phyloP scores from a whole-genome alignment of 106 monocot species.

The Dendrobium chrysotoxum region DNA sequence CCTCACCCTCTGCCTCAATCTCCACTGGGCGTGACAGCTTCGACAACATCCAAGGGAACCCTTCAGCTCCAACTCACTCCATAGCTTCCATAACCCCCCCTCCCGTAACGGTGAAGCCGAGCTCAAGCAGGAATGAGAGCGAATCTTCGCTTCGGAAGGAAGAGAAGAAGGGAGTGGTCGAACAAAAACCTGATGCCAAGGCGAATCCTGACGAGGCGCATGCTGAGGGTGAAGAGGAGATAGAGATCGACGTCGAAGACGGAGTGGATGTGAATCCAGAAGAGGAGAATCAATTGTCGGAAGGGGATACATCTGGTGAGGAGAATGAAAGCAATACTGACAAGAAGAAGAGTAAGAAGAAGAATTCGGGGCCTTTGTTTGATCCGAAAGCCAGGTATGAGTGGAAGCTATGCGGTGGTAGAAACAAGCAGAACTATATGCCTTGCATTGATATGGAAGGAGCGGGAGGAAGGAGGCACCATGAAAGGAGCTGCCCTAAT shows the following conservation, averaged over 20 bases:
- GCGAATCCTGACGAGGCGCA: slow-evolving; percentile 12
- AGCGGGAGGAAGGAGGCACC: slow-evolving; percentile 44
- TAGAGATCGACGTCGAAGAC: slow-evolving; percentile 34
- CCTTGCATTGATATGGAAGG: slow-evolving; percentile 82
- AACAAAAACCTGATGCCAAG: background rate
- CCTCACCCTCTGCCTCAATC: slow-evolving; percentile 42
- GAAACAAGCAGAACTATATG: slow-evolving; percentile 50
- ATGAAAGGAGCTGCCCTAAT: slow-evolving; percentile 77
- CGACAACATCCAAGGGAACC: slow-evolving; percentile 38
- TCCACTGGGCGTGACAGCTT: slow-evolving; percentile 47
- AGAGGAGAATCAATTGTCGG: slow-evolving; percentile 8
- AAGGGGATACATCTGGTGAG: slow-evolving; percentile 13
- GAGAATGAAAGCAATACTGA: slow-evolving; percentile 1
- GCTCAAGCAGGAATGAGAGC: slow-evolving; percentile 10
- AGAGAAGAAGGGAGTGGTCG: slow-evolving; percentile 3
- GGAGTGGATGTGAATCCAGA: slow-evolving; percentile 35
- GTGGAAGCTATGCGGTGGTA: slow-evolving; percentile 67
- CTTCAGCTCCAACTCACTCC: background rate
- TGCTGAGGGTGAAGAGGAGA: slow-evolving; percentile 14
- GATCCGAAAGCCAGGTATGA: slow-evolving; percentile 42
- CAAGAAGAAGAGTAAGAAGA: slow-evolving; percentile 17
- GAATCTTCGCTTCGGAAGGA: slow-evolving; percentile 6
- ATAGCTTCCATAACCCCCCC: slow-evolving; percentile 10
- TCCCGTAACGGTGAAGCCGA: background rate
- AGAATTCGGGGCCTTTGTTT: slow-evolving; percentile 60